Percentiles rank a stretch among this genome's conserved stretches.
phyloP scores from a whole-genome alignment of 257 asterid genomes.

The Gentiana straminea region DNA sequence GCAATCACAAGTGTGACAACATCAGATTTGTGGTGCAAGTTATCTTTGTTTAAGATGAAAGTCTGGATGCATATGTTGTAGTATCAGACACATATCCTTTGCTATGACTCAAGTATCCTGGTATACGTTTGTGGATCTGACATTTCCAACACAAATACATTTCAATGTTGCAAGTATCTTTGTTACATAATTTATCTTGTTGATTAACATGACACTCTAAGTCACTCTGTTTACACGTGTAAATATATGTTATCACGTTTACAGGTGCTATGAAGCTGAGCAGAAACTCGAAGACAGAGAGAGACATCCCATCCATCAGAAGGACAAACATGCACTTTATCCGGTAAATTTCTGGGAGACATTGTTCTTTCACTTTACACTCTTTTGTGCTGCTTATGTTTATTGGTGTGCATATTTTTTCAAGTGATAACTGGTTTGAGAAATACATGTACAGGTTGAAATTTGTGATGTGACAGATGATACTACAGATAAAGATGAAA shows the following conservation, averaged over 20 bases:
- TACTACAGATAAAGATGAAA: conserved; percentile 80
- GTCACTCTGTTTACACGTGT: background rate
- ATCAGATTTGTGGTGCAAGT: too few species aligned
- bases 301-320: conserved; percentile 75
- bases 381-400: background rate
- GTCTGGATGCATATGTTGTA: too few species aligned
- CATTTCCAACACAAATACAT: too few species aligned
- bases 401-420: background rate
- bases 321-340: conserved; percentile 69
- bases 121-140: too few species aligned
- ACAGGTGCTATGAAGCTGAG: conserved; percentile 86
- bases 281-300: conserved; percentile 76
- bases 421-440: conserved; percentile 4
- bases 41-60: too few species aligned
- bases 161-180: too few species aligned
- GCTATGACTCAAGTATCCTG: too few species aligned
- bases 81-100: too few species aligned
- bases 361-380: background rate
- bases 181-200: too few species aligned
- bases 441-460: conserved; percentile 46
- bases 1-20: too few species aligned
- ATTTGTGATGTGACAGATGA: conserved; percentile 58
- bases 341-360: conserved; percentile 38
- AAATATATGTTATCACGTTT: background rate
- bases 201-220: background rate